Percentiles rank a stretch among this genome's conserved stretches.
phyloP scores from a whole-genome alignment of 78 protist genomes.

The Emiliania huxleyi region DNA sequence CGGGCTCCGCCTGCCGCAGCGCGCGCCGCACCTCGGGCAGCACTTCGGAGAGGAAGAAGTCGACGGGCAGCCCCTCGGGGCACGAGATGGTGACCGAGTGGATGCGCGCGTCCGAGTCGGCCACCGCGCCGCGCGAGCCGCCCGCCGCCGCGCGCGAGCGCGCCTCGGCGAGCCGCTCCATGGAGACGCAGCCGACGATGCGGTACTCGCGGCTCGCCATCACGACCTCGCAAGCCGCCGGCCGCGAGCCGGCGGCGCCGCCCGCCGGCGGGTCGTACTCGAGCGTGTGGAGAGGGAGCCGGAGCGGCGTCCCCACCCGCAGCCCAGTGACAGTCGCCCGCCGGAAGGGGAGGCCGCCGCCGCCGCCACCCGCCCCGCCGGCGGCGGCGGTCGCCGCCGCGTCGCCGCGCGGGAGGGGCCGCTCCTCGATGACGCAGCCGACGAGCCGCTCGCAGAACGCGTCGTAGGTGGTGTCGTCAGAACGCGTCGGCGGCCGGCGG shows the following conservation, averaged over 20 bases:
- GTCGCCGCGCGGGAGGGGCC: background rate
- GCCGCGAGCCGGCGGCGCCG: background rate
- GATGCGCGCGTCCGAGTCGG: background rate
- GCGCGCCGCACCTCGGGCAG: background rate
- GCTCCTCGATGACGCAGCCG: background rate
- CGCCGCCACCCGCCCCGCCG: background rate
- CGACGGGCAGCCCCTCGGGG: constrained; percentile 28
- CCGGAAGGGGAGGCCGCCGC: background rate
- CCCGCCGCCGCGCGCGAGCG: background rate
- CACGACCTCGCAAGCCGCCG: too few species aligned
- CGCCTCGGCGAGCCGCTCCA: background rate
- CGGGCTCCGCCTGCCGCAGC: constrained; percentile 21
- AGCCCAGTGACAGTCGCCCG: background rate
- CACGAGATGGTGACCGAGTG: background rate
- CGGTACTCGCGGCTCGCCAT: constrained; percentile 1
- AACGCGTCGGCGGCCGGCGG: too few species aligned
- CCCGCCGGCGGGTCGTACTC: background rate
- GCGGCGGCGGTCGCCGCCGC: background rate
- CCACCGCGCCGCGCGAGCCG: background rate
- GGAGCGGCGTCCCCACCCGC: background rate
- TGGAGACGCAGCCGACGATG: background rate
- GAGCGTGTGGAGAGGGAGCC: background rate
- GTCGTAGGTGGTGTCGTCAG: background rate
- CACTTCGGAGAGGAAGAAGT: background rate
- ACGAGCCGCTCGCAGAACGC: background rate